Base-by-base conservation (phyloP, 306 rosid species). In the Dalbergia oliveri region DNA sequence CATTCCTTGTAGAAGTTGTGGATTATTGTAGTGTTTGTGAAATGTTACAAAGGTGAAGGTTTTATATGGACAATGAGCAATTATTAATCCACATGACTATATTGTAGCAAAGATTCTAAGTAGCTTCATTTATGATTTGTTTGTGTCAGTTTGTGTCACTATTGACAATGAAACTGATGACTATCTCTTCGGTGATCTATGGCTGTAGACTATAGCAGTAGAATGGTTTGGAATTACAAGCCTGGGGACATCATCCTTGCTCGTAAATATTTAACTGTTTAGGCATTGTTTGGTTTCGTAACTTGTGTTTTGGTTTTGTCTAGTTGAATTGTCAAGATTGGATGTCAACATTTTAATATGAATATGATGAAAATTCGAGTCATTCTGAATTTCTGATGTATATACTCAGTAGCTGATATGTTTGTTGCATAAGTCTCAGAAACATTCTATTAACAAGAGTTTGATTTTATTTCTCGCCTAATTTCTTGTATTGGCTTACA, bases 191-290 rank as follows among this genome's bases (percentile, higher is more conserved):
- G 54, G 44, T 16, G 16, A 65, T 65, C 78, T 41, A 41, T 63
- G 56, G 77, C 58, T 51, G 2, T 72, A 57, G 66, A 61, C 50
- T 68, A 43, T 39, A 76, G 68, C 19, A 12, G 64, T 34, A 47
- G 13, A 31, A 69, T 16, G 26, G 14, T 75, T 53, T 31, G 53
- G 43, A 61, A 11, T 19, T 53, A 14, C 11, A 31, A 8, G 66
- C 45, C 37, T 64, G 54, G 44, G 26, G 61, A 45, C 39, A 69
- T 76, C n/a, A 58, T 69, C 45, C 69, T 0, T 5, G 13, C 34
- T 53, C 69, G 31, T 71, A n/a, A 43, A 44, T 56, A 73, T 57
- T 66, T 47, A 56, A 71, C 62, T 76, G n/a, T 56, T 63, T 37
- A 9, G 72, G 58, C 49, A 56, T 54, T 43, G 18, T 16, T 70